phyloP scores from a whole-genome alignment of 495 filamentous ascomycete species.

The Hypoxylon perforatum region DNA sequence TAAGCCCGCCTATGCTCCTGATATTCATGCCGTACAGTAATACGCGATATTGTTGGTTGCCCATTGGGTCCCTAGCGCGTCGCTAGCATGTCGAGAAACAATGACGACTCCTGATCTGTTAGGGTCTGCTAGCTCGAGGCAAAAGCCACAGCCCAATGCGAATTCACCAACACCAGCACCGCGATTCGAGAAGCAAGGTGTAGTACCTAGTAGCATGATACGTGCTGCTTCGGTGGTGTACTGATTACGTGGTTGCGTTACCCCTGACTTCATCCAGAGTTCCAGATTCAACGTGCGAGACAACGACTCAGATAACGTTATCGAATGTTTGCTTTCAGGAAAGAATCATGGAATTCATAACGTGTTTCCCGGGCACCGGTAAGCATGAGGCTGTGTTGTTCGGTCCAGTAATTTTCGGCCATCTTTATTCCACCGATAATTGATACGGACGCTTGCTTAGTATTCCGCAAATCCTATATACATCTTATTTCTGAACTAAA shows the following conservation, averaged over 20 bases:
- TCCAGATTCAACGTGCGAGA: constrained; percentile 7
- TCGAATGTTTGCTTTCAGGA: neutral
- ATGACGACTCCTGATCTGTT: neutral
- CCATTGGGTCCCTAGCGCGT: too few relatives aligned
- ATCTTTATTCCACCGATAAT: constrained; percentile 35
- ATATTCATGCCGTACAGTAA: constrained; percentile 29
- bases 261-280: constrained; percentile 24
- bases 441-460: constrained; percentile 10
- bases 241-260: constrained; percentile 23
- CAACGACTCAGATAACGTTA: constrained; percentile 22
- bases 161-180: neutral
- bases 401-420: constrained; percentile 33
- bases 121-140: too few relatives aligned
- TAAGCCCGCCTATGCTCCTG: constrained; percentile 22
- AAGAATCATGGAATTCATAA: neutral
- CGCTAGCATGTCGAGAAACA: constrained; percentile 3
- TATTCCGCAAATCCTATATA: constrained; percentile 28
- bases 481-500: neutral
- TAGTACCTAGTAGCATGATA: neutral
- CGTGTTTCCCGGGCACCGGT: constrained; percentile 9
- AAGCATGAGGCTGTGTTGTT: constrained; percentile 17
- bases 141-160: neutral
- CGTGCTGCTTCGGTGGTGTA: constrained; percentile 7
- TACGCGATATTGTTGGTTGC: constrained; percentile 3
- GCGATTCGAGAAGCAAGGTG: neutral